Base-by-base conservation (phyloP, 1,284 basidiomycete species). In the Ustilago nuda region DNA sequence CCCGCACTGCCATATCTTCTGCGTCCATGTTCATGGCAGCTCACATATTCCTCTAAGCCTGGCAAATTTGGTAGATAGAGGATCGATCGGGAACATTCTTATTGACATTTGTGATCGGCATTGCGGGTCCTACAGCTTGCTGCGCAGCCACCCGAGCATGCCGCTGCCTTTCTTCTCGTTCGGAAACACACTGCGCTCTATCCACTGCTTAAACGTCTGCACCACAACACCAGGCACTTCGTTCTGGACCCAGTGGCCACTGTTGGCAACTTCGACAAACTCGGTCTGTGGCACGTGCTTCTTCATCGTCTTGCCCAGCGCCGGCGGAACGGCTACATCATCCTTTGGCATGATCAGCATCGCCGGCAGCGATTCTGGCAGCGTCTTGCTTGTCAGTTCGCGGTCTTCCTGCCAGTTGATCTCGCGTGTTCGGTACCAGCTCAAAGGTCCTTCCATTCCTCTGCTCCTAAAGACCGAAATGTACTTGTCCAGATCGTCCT, bases 381-480 rank as follows among this genome's bases (percentile, higher is more conserved):
- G 48, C 6, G 60, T 66, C 45, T 72, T 67, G 39, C 56, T 59
- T 0, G 65, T 66, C 27, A 76, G 30, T 3, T 54, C 66, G 7
- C 70, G 63, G 23, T 81, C 78, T 36, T 81, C 79, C 33, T 76
- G 51, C 58, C 61, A 78, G 51, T 82, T 82, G 71, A 82, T 72
- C 50, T 67, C 58, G 19, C 79, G 57, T 30, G 77, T 79, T 12
- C 80, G 61, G 50, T 82, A 82, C 80, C 80, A 82, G 65, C 77
- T 82, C 1, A 82, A 55, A 13, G 80, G 78, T 6, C 80, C 80
- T 32, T 82, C 79, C 78, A 82, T 82, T 6, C 71, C 67, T 12
- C 78, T 61, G 30, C 78, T 80, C 35, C 64, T 65, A 57, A 79
- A 78, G 52, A 64, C 39, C 55, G 46, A 35, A 23, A 76, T 56